phyloP scores from a whole-genome alignment of 805 yeast species.

The Saccharomycopsis olivae region DNA sequence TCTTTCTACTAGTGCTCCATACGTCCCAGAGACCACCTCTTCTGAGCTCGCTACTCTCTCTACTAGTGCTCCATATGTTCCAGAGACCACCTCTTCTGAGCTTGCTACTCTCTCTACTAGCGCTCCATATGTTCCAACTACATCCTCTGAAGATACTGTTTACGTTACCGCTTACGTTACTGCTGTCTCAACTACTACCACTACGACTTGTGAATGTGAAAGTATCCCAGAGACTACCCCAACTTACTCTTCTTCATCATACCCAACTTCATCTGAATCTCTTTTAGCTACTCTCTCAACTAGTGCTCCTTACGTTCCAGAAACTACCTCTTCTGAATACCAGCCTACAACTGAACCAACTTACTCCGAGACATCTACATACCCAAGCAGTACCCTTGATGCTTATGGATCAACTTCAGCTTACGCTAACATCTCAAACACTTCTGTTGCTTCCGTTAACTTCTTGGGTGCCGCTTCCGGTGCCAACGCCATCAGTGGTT shows the following conservation, averaged over 20 bases:
- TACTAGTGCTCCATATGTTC: background rate
- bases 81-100: conserved; percentile 1
- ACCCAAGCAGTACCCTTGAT: conserved; percentile 15
- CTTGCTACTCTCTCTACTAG: conserved; percentile 1
- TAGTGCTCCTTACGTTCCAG: conserved; percentile 10
- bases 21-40: conserved; percentile 1
- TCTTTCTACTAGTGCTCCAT: background rate
- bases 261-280: background rate
- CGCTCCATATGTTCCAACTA: background rate
- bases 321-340: too few relatives aligned
- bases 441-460: background rate
- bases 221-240: conserved; percentile 1
- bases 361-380: background rate
- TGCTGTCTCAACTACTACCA: conserved; percentile 14
- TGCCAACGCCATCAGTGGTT: conserved; percentile 7
- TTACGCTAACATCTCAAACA: conserved; percentile 2
- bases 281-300: conserved; percentile 5
- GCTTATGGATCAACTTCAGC: conserved; percentile 4
- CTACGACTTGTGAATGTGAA: conserved; percentile 11
- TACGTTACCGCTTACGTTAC: conserved; percentile 17
- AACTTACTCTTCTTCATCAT: background rate
- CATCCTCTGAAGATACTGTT: conserved; percentile 1
- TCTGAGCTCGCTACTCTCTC: conserved; percentile 2
- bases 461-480: conserved; percentile 8
- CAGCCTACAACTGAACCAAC: conserved; percentile 5